Percentiles rank a stretch among this genome's conserved stretches.
phyloP scores from a whole-genome alignment of 768 basidiomycete species.

The Amanita pseudoporphyria region DNA sequence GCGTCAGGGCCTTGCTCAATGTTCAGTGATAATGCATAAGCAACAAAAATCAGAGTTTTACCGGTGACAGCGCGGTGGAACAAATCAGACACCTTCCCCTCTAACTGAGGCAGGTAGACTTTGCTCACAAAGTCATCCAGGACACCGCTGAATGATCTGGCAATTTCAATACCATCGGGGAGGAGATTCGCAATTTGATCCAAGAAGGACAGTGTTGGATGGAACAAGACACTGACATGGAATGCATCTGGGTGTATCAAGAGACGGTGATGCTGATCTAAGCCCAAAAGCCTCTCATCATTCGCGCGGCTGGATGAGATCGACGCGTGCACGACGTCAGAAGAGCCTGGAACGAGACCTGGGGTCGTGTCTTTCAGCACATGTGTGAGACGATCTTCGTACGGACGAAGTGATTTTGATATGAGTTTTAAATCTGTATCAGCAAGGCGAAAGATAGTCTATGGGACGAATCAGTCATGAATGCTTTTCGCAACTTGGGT shows the following conservation, averaged over 20 bases:
- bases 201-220: conserved; percentile 83
- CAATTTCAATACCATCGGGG: conserved; percentile 61
- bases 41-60: conserved; percentile 17
- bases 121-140: conserved; percentile 90
- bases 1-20: conserved; percentile 60
- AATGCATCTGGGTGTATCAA: conserved; percentile 89
- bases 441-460: conserved; percentile 86
- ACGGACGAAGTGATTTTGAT: conserved; percentile 53
- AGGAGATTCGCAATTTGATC: conserved; percentile 61
- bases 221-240: conserved; percentile 90
- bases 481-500: neutral
- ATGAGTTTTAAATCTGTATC: conserved; percentile 79
- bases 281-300: conserved; percentile 67
- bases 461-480: conserved; percentile 4
- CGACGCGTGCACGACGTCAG: conserved; percentile 43
- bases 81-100: conserved; percentile 82
- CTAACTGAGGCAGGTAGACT: conserved; percentile 89
- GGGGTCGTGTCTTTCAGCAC: conserved; percentile 89
- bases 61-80: conserved; percentile 83
- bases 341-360: conserved; percentile 73
- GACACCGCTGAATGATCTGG: conserved; percentile 57
- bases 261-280: conserved; percentile 73
- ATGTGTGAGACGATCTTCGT: conserved; percentile 80
- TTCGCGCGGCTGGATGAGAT: conserved; percentile 47
- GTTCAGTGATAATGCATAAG: neutral